phyloP scores from a whole-genome alignment of 2,329 filamentous ascomycete genomes.

The Diaporthe destruens region DNA sequence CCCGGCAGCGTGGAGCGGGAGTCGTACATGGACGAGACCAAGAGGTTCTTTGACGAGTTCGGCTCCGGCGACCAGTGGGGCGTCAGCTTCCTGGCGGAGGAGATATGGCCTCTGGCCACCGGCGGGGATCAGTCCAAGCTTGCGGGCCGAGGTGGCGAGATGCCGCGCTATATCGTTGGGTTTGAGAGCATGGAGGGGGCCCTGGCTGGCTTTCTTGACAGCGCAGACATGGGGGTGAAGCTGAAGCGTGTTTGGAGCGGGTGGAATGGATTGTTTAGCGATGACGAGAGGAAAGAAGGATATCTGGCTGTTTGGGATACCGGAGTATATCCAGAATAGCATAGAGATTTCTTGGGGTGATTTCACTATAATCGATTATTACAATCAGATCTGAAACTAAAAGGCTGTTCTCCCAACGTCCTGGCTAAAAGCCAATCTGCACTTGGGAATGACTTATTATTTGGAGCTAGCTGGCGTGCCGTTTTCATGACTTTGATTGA shows the following conservation, averaged over 20 bases:
- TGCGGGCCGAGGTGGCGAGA: conserved; percentile 39
- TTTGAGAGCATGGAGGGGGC: conserved; percentile 69
- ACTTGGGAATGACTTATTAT: too few species aligned
- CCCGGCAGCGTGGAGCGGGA: conserved; percentile 72
- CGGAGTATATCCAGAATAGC: conserved; percentile 48
- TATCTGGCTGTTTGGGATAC: conserved; percentile 72
- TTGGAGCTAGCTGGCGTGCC: too few species aligned
- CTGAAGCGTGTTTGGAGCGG: conserved; percentile 65
- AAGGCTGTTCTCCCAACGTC: background rate
- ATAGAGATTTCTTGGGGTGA: background rate
- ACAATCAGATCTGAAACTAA: background rate
- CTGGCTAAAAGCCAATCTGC: background rate
- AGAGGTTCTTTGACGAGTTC: conserved; percentile 83
- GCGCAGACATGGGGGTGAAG: conserved; percentile 56
- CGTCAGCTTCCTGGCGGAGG: conserved; percentile 64
- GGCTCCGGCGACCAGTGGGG: conserved; percentile 45
- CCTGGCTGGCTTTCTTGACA: conserved; percentile 59
- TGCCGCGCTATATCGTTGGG: conserved; percentile 71
- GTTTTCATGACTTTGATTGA: background rate
- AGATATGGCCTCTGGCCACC: conserved; percentile 59
- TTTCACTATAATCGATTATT: accelerated
- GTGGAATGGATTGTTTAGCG: conserved; percentile 73
- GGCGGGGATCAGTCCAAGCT: background rate
- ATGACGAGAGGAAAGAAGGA: conserved; percentile 69
- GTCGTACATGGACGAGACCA: conserved; percentile 87